Percentiles rank a stretch among this genome's conserved stretches.
phyloP scores from a whole-genome alignment of 2,329 filamentous ascomycete species.

The Metarhizium humberi region DNA sequence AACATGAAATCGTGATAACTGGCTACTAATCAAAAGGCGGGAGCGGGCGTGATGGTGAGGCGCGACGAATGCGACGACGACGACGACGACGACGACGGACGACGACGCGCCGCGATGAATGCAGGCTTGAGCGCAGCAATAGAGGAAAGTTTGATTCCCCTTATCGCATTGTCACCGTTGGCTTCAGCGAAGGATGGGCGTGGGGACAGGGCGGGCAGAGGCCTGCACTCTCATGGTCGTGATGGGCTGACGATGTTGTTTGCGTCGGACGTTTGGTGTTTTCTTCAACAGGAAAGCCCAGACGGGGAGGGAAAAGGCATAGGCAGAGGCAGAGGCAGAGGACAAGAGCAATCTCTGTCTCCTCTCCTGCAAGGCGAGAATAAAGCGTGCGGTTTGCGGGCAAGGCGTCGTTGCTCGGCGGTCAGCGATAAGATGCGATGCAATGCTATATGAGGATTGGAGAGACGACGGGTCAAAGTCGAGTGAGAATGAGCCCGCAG shows the following conservation, averaged over 20 bases:
- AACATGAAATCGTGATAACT: no score
- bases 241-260: background rate
- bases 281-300: background rate
- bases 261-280: background rate
- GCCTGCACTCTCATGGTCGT: background rate
- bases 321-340: no score
- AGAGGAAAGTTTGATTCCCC: background rate
- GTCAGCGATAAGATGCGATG: no score
- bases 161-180: constrained; percentile 5
- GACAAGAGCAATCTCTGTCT: no score
- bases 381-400: no score
- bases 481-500: background rate
- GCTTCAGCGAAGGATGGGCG: constrained; percentile 4
- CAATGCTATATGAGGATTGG: no score
- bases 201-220: background rate
- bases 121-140: background rate
- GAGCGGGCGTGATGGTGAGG: background rate
- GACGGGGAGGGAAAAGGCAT: no score
- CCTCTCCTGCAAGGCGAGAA: no score
- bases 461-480: no score
- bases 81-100: background rate
- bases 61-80: background rate
- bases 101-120: background rate
- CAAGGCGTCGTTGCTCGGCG: no score
- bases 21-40: no score